Conservation (phyloP, 129 eudicot genomes). For the Chrysanthemum seticuspe region DNA sequence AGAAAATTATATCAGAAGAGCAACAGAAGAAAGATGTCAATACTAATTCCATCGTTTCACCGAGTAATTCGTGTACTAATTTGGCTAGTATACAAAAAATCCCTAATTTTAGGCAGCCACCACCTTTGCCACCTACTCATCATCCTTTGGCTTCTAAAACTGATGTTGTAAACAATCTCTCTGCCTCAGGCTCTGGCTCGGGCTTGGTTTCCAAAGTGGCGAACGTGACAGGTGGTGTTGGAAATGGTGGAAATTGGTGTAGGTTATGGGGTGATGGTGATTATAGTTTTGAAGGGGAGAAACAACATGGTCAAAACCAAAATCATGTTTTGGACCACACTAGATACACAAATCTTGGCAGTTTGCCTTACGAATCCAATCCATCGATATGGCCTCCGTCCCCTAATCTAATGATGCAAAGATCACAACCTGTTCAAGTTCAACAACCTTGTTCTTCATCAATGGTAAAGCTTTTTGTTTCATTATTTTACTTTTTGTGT, state of each 20-base stretch:
- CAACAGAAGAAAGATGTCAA: slow-evolving; percentile 54
- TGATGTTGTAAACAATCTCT: slow-evolving; percentile 26
- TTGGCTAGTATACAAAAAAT: slow-evolving; percentile 33
- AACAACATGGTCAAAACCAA: slow-evolving; percentile 35
- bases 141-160: slow-evolving; percentile 34
- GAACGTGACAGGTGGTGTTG: slow-evolving; percentile 18
- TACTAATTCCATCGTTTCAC: slow-evolving; percentile 21
- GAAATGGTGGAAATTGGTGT: slow-evolving; percentile 38
- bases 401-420: slow-evolving; percentile 41
- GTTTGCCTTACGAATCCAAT: slow-evolving; percentile 47
- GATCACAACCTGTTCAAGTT: slow-evolving; percentile 53
- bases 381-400: slow-evolving; percentile 31
- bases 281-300: slow-evolving; percentile 44
- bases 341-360: slow-evolving; percentile 37
- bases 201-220: slow-evolving; percentile 21
- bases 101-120: slow-evolving; percentile 46
- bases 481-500: background rate
- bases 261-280: slow-evolving; percentile 53
- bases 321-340: slow-evolving; percentile 39
- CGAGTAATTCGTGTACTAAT: slow-evolving; percentile 39
- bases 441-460: slow-evolving; percentile 53
- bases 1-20: slow-evolving; percentile 74
- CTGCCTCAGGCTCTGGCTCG: slow-evolving; percentile 27
- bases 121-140: slow-evolving; percentile 40
- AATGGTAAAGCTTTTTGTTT: slow-evolving; percentile 45